phyloP scores from a whole-genome alignment of 2,329 filamentous ascomycete species.

The Calonectria naviculata region DNA sequence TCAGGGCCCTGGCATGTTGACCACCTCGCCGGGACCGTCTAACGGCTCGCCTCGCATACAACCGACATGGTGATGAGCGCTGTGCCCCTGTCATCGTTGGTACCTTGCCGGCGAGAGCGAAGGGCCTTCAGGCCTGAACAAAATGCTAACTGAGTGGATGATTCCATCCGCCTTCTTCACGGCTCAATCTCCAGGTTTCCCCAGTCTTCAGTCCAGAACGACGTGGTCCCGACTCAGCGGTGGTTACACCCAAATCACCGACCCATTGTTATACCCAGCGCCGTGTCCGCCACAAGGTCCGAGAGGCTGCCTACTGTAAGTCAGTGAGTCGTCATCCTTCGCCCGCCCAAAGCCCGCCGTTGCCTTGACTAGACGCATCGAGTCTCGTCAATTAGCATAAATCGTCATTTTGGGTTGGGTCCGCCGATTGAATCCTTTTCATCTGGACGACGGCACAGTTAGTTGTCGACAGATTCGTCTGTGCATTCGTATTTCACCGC shows the following conservation, averaged over 20 bases:
- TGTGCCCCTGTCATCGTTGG: conserved; percentile 28
- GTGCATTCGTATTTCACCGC: background rate
- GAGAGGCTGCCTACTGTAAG: conserved; percentile 16
- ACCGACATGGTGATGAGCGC: conserved; percentile 40
- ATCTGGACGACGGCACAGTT: background rate
- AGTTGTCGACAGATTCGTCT: conserved; percentile 17
- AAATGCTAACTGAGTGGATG: background rate
- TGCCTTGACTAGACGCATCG: background rate
- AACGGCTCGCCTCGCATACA: conserved; percentile 41
- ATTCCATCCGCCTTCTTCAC: conserved; percentile 26
- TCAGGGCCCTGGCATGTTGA: conserved; percentile 27
- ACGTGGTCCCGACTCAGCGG: conserved; percentile 23
- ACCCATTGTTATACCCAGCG: conserved; percentile 12
- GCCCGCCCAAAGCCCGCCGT: background rate
- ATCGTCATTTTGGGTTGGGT: conserved; percentile 1
- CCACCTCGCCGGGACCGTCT: conserved; percentile 40
- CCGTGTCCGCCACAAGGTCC: conserved; percentile 27
- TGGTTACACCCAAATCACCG: conserved; percentile 29
- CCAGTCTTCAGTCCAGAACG: conserved; percentile 9
- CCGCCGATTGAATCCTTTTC: background rate
- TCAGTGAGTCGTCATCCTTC: conserved; percentile 18
- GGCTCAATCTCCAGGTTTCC: conserved; percentile 28
- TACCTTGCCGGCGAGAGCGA: background rate
- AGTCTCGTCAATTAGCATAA: conserved; percentile 20
- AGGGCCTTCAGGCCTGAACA: background rate